Conservation (phyloP, 208 protist genomes). For the Hexamita inflata region DNA sequence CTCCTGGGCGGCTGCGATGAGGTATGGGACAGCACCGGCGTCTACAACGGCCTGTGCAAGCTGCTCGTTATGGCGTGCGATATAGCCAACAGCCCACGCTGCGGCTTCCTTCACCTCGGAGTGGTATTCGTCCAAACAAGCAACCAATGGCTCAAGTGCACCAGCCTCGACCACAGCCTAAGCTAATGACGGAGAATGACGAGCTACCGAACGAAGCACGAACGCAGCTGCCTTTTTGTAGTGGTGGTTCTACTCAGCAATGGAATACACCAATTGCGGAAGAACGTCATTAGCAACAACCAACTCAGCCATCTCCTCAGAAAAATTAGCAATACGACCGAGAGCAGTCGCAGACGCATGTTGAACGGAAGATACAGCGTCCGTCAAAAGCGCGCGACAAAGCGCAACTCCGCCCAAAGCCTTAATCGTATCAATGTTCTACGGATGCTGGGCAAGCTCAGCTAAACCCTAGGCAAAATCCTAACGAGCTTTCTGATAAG, state of each 20-base stretch:
- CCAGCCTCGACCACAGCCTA: slow-evolving; percentile 82
- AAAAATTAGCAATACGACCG: slow-evolving; percentile 85
- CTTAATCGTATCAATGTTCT: slow-evolving; percentile 40
- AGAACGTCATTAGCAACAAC: slow-evolving; percentile 86
- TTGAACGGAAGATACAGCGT: slow-evolving; percentile 86
- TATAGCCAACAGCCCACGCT: slow-evolving; percentile 86
- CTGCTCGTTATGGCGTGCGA: slow-evolving; percentile 72
- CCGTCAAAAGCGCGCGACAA: slow-evolving; percentile 71
- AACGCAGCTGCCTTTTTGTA: slow-evolving; percentile 92
- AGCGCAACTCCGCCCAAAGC: slow-evolving; percentile 16
- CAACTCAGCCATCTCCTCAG: slow-evolving; percentile 80
- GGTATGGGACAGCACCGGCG: slow-evolving; percentile 72
- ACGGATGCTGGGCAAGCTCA: slow-evolving; percentile 32
- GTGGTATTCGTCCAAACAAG: slow-evolving; percentile 87
- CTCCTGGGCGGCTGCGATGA: slow-evolving; percentile 89
- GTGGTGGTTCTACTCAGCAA: slow-evolving; percentile 81
- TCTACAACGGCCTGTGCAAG: slow-evolving; percentile 75
- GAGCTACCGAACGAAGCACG: slow-evolving; percentile 80
- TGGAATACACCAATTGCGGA: slow-evolving; percentile 84
- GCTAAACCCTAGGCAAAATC: slow-evolving; percentile 38
- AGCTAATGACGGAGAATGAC: slow-evolving; percentile 79
- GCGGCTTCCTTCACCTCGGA: slow-evolving; percentile 85
- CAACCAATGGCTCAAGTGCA: slow-evolving; percentile 78
- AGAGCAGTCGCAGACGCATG: slow-evolving; percentile 87
- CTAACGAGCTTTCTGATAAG: slow-evolving; percentile 33